These are phyloP conservation scores for Linnemannia schmuckeri DNA, from an alignment of 192 early-diverging fungal species.

Conservation along the genomic window DNA sequence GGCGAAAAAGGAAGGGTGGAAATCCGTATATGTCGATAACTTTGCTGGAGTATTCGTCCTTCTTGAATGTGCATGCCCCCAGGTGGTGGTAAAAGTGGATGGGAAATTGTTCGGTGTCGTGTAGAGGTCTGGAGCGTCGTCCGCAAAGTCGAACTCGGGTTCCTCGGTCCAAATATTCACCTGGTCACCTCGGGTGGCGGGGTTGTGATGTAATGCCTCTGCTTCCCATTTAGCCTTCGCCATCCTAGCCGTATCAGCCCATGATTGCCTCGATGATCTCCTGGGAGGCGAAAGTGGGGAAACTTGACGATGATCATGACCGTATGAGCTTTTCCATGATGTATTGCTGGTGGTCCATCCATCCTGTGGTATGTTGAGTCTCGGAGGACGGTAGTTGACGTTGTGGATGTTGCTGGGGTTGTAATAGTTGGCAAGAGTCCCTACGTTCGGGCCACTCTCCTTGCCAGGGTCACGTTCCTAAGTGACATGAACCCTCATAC, in stretches of 20 bases:
- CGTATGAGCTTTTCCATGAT: neutral
- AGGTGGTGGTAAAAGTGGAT: neutral
- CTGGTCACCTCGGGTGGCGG: neutral
- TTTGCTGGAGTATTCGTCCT: neutral
- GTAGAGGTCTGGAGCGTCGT: neutral
- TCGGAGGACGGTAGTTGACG: neutral
- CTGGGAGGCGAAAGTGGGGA: neutral
- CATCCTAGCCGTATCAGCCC: neutral
- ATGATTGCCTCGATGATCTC: neutral
- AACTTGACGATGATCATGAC: neutral
- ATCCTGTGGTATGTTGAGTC: neutral
- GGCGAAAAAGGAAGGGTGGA: neutral
- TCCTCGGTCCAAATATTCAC: neutral
- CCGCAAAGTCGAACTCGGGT: neutral
- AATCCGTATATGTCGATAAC: neutral
- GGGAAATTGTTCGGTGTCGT: neutral
- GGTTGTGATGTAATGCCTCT: neutral
- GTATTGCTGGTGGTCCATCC: neutral
- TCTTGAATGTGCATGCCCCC: neutral
- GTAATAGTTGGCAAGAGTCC: constrained; percentile 5
- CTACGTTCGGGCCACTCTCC: neutral
- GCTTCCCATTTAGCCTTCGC: too few species aligned
- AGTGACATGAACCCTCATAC: neutral
- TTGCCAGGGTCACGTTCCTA: neutral
- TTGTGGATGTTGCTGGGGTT: constrained; percentile 10